These are phyloP conservation scores for Boletus coccyginus DNA, from an alignment of 768 basidiomycete genomes.

Conservation along the genomic window DNA sequence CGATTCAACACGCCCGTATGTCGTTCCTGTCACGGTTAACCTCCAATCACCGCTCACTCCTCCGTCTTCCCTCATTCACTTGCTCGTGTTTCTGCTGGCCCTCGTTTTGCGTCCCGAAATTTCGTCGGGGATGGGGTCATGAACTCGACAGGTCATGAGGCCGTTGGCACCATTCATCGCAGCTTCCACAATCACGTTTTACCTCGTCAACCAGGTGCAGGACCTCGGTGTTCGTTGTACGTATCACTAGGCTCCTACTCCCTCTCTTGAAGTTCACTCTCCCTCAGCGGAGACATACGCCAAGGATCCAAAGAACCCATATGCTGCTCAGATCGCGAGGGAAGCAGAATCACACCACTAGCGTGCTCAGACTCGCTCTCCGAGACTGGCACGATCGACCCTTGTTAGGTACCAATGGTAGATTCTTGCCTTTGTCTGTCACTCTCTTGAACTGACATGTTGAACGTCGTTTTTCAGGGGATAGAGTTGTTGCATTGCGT, in stretches of 20 bases:
- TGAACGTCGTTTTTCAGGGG: neutral
- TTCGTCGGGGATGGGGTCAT: neutral
- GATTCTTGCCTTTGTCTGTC: neutral
- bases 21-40: neutral
- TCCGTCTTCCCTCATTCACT: neutral
- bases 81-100: neutral
- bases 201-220: slow-evolving; percentile 65
- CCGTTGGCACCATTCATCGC: slow-evolving; percentile 82
- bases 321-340: slow-evolving; percentile 73
- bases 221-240: slow-evolving; percentile 67
- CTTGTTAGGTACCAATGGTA: slow-evolving; percentile 11
- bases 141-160: slow-evolving; percentile 52
- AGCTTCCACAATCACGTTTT: slow-evolving; percentile 62
- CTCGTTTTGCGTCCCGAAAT: neutral
- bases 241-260: slow-evolving; percentile 30
- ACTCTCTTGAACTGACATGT: neutral
- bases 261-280: neutral
- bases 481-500: slow-evolving; percentile 17
- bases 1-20: slow-evolving; percentile 29
- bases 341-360: slow-evolving; percentile 49
- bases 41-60: neutral
- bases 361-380: neutral
- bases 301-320: slow-evolving; percentile 80
- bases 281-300: slow-evolving; percentile 59
- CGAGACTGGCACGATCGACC: neutral